Conservation (phyloP, 208 protist species). For the Trypanosomatidae sp. region DNA sequence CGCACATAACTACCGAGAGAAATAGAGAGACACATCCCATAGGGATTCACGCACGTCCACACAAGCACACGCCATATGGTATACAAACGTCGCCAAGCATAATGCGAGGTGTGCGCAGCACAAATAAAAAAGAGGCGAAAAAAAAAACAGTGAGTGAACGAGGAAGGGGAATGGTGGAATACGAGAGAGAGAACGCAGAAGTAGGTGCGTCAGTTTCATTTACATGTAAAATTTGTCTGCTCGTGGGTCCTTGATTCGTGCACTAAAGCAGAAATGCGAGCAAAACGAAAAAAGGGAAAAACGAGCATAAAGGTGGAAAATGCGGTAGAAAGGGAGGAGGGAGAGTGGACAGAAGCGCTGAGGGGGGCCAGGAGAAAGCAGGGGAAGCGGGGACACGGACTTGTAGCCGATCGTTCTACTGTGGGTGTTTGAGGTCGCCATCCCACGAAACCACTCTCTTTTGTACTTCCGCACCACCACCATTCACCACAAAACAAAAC, state of each 20-base stretch:
- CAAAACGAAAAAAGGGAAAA: neutral
- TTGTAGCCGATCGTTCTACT: neutral
- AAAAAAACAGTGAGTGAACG: neutral
- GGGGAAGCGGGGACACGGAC: neutral
- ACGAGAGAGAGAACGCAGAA: conserved; percentile 11
- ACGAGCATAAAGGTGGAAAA: neutral
- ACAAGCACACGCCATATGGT: neutral
- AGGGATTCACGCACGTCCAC: neutral
- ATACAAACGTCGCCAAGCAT: neutral
- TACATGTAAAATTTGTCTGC: conserved; percentile 18
- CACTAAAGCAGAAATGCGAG: neutral
- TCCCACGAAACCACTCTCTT: neutral
- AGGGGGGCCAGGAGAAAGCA: neutral
- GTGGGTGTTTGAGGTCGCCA: neutral
- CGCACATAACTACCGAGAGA: too few relatives aligned
- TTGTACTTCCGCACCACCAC: neutral
- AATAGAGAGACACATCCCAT: neutral
- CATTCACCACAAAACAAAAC: neutral
- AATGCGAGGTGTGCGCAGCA: too few relatives aligned
- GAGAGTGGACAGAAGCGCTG: neutral
- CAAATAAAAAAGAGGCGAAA: neutral
- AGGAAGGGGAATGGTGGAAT: neutral
- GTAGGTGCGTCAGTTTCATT: conserved; percentile 4
- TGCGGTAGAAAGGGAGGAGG: neutral
- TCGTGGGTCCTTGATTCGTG: neutral